These are phyloP conservation scores for Calocybe gangraenosa DNA, from an alignment of 768 basidiomycete genomes.

Conservation along the genomic window DNA sequence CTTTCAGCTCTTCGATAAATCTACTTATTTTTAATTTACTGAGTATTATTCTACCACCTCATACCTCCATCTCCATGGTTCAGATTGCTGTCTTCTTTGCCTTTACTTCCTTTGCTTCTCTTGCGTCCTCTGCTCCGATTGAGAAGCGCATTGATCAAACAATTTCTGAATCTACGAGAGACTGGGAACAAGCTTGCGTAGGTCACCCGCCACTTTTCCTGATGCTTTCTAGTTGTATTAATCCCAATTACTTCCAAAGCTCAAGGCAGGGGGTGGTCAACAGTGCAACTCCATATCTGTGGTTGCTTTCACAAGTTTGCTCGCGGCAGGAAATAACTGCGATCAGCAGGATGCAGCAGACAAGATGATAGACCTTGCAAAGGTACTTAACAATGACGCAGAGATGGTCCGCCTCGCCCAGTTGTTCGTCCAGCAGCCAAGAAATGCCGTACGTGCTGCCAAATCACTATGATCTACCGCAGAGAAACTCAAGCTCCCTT, in stretches of 20 bases:
- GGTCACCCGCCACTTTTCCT: slow-evolving; percentile 16
- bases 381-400: slow-evolving; percentile 31
- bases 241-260: slow-evolving; percentile 21
- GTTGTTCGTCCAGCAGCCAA: slow-evolving; percentile 47
- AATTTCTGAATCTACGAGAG: slow-evolving; percentile 40
- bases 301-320: slow-evolving; percentile 38
- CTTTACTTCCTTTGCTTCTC: slow-evolving; percentile 19
- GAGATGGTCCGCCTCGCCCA: slow-evolving; percentile 44
- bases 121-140: slow-evolving; percentile 29
- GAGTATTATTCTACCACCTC: background rate
- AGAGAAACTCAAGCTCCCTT: slow-evolving; percentile 3
- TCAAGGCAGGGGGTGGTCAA: slow-evolving; percentile 37
- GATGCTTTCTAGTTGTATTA: background rate
- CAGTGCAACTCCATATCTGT: slow-evolving; percentile 46
- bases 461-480: too few species aligned
- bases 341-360: slow-evolving; percentile 49
- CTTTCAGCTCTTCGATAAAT: slow-evolving; percentile 2
- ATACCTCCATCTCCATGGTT: slow-evolving; percentile 20
- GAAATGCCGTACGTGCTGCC: slow-evolving; percentile 37
- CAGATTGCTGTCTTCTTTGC: slow-evolving; percentile 29
- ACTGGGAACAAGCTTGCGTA: slow-evolving; percentile 54
- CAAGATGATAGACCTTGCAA: slow-evolving; percentile 45
- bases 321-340: slow-evolving; percentile 39
- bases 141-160: slow-evolving; percentile 47
- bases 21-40: background rate